Evolutionary conservation across 2,329 filamentous ascomycete species (phyloP), one percentile per base, ranked within the genome.

Genomic region (Aspergillus luchuensis): DNA sequence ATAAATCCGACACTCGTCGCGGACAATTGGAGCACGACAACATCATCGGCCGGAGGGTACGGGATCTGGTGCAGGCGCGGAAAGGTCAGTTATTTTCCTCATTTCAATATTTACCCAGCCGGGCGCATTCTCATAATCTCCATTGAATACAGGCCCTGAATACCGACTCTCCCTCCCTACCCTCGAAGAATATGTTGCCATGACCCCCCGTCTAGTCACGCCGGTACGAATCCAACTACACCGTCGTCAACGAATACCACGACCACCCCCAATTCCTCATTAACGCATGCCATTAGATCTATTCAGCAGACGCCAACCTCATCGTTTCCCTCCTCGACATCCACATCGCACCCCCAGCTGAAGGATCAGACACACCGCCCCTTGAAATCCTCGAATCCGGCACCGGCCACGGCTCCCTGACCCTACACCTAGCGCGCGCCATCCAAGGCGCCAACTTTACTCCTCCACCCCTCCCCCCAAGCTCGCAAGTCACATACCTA

Each of bases 301-400:
- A 95, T 71, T 87, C 90, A 15, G 84, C 86, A 60, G 91, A 94
- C 75, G 89, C 90, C 17, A 88, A 85, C 65, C 78, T 90, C 33
- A 93, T 95, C 56, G 88, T 92, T 39, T 89, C 87, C 1, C 80
- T 93, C 23, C 83, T 96, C 21, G 91, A 95, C 72, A 81, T 95
- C 48, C 88, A 94, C 72, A 84, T 87, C 30, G 71, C 79, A 2
- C 72, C 76, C 5, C 73, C 77, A 11, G 67, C 75, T 13, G 65
- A 68, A 5, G 69, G 70, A 8, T 70, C 71, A 6, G 63, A 64
- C 54, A 67, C 67, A 39, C 74, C 79, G 8, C 84, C 82, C 0
- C 74, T 93, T 11, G 89, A 94, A 71, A 90, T 95, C 48, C 87
- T 95, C 56, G 91, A 95, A 76, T 91, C 91, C 50, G 91, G 91